These are phyloP conservation scores for Ogataea wickerhamii DNA, from an alignment of 805 yeast genomes.

Conservation along the genomic window DNA sequence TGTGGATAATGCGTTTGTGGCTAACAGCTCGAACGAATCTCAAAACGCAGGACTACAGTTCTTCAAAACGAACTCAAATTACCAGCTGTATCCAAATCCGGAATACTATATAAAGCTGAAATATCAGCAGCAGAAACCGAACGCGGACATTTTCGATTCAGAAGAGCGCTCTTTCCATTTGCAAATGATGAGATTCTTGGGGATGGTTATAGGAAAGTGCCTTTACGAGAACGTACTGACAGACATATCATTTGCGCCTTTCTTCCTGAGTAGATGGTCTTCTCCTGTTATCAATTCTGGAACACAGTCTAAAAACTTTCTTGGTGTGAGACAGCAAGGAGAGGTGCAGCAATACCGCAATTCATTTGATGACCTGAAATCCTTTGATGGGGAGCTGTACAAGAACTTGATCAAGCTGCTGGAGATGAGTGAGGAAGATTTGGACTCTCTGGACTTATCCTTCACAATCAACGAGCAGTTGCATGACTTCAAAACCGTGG, in stretches of 20 bases:
- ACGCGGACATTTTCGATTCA: conserved; percentile 26
- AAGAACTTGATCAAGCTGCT: conserved; percentile 59
- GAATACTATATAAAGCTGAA: conserved; percentile 31
- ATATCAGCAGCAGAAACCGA: conserved; percentile 23
- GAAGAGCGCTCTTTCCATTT: conserved; percentile 24
- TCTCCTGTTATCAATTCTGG: conserved; percentile 27
- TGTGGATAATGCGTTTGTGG: conserved; percentile 61
- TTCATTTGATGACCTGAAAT: conserved; percentile 75
- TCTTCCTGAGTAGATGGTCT: conserved; percentile 69
- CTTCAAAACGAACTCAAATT: conserved; percentile 43
- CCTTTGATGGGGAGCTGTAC: conserved; percentile 67
- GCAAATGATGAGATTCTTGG: conserved; percentile 57
- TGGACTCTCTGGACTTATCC: conserved; percentile 57
- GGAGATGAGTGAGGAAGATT: conserved; percentile 49
- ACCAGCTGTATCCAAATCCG: conserved; percentile 75
- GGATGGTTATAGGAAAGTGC: conserved; percentile 85
- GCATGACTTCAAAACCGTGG: conserved; percentile 29
- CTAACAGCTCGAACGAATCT: conserved; percentile 25
- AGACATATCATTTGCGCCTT: conserved; percentile 82
- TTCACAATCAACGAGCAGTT: conserved; percentile 59
- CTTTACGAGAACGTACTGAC: conserved; percentile 77
- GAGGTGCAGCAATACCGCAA: conserved; percentile 39
- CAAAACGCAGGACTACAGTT: conserved; percentile 28
- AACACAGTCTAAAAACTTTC: conserved; percentile 20
- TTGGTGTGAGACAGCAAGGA: conserved; percentile 14